Evolutionary conservation across 1,284 basidiomycete species (phyloP), one percentile per base, ranked within the genome.

Genomic region (Fomitopsis palustris): DNA sequence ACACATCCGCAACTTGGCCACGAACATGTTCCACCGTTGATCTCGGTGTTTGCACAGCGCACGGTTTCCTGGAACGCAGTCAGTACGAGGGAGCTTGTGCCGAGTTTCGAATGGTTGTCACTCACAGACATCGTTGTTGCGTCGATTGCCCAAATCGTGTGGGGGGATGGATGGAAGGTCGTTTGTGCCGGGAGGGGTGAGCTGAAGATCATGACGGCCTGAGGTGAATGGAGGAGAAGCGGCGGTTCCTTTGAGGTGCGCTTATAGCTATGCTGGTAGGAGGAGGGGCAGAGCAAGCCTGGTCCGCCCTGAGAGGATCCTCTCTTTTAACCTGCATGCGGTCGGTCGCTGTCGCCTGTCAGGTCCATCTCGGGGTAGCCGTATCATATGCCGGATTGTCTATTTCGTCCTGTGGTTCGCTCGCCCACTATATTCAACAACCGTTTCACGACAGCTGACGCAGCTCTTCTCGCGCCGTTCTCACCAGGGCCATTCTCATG

Each of bases 1-100:
- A 29, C 43, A 27, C 54, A 59, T 19, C 54, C 54, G 43, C 52
- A 59, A 4, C 45, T 43, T 27, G 58, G 54, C 58, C 58, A 59
- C 12, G 58, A 55, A 33, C 58, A 59, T 29, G 35, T 59, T 9
- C 54, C 54, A 27, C 54, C 54, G 23, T 47, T 52, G 10, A 54
- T 38, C 21, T 59, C 58, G 10, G 33, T 54, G 38, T 16, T 35
- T 10, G 58, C 39, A 39, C 54, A 59, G 19, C 29, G 35, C 17
- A 45, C 29, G 25, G 54, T 59, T 19, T 51, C 55, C 55, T 56
- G 14, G 12, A 21, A 9, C 4, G 29, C 16, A 1, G 43, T 47
- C 35, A 23, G 29, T 16, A 27, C 16, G 41, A 19, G 16, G 27
- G 9, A 25, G 17, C 10, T 17, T 27, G 54, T 19, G 25, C 29